Base-by-base conservation (phyloP, 805 yeast genomes). In the Ogataea angusta region DNA sequence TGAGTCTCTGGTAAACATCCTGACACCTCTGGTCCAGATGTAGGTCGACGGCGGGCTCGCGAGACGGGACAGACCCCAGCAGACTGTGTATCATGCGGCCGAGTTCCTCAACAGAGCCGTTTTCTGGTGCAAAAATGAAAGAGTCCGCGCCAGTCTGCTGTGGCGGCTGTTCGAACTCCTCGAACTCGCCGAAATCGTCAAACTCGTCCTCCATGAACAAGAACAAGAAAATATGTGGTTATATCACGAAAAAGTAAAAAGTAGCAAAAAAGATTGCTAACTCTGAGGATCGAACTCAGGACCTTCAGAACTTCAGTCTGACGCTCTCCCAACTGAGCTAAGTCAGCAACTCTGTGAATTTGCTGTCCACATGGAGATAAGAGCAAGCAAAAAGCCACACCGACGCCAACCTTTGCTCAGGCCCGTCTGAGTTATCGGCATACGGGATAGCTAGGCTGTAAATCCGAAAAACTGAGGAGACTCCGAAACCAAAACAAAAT, bases 271-370 rank as follows among this genome's bases (percentile, higher is more conserved):
- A 39, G 40, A 24, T 19, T 52, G 56, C 56, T 49, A 40, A 43
- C 44, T 50, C 51, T 52, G 56, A 52, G 56, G 56, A 49, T 52
- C 48, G 56, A 52, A 52, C 56, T 52, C 56, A 51, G 50, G 56
- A 51, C 56, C 56, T 51, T 43, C 48, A 45, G 56, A 51, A 42
- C 56, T 51, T 51, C 56, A 52, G 56, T 52, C 54, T 46, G 48
- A 48, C 56, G 56, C 54, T 49, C 54, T 52, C 56, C 54, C 56
- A 49, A 46, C 56, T 52, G 56, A 52, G 56, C 56, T 52, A 52
- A 49, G 43, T 51, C 52, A 47, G 56, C 56, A 41, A 31, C 30
- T 35, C 34, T 25, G 9, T 12, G 12, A 13, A 10, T n/a, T 4
- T 4, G 29, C 4, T 7, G 21, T 7, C 9, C 21, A 19, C 21